Conservation (phyloP, 805 yeast genomes). For the Saccharomycopsis fodiens region DNA sequence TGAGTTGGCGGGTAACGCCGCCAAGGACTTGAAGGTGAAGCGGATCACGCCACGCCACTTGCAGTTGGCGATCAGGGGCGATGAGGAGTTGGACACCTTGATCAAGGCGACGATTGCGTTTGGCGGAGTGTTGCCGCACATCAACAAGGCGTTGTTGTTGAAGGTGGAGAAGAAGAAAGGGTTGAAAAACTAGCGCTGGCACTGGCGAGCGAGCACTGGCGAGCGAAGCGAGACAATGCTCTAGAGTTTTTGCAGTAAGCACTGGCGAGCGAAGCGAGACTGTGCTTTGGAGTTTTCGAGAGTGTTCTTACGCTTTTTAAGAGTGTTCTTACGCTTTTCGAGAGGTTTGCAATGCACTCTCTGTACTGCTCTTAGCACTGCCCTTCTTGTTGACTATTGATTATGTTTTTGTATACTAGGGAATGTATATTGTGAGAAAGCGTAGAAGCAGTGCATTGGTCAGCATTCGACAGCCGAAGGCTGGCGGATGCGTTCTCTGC, state of each 20-base stretch:
- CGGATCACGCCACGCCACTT: constrained; percentile 97
- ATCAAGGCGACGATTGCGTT: constrained; percentile 94
- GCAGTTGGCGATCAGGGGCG: constrained; percentile 96
- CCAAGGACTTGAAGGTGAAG: constrained; percentile 89
- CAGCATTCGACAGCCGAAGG: too few species aligned
- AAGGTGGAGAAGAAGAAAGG: constrained; percentile 59
- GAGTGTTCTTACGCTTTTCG: not conserved
- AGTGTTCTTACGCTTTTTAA: not conserved
- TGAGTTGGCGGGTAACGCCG: constrained; percentile 98
- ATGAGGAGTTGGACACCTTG: constrained; percentile 91
- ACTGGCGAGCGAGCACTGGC: not conserved
- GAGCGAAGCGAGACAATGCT: too few species aligned
- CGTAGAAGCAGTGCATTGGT: too few species aligned
- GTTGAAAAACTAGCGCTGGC: not conserved
- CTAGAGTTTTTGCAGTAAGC: too few species aligned
- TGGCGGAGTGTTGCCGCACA: constrained; percentile 97
- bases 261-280: too few species aligned
- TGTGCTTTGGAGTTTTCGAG: not conserved
- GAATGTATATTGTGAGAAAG: too few species aligned
- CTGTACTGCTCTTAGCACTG: too few species aligned
- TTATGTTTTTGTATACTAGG: too few species aligned
- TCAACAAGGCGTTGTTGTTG: constrained; percentile 71
- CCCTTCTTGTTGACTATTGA: too few species aligned
- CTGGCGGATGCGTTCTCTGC: too few species aligned
- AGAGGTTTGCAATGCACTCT: too few species aligned